These are phyloP conservation scores for Phialophora macrospora DNA, from an alignment of 2,329 filamentous ascomycete species.

Conservation along the genomic window DNA sequence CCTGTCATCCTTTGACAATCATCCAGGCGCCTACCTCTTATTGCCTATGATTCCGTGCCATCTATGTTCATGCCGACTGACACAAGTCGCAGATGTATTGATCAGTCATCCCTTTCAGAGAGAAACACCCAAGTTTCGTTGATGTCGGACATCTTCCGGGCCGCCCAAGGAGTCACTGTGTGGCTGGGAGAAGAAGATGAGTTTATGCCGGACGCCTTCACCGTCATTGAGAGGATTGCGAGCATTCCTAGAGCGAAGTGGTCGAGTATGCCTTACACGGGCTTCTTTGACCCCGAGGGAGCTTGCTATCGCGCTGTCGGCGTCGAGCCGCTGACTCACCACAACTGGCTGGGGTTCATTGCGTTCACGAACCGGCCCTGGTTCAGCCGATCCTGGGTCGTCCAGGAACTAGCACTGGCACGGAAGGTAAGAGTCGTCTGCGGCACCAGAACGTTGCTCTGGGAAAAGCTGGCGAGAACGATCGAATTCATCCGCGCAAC, in stretches of 20 bases:
- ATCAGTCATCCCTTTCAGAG: conserved; percentile 33
- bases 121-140: conserved; percentile 28
- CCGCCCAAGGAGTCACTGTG: conserved; percentile 16
- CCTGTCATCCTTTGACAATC: neutral
- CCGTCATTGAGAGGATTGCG: conserved; percentile 5
- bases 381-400: conserved; percentile 24
- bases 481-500: conserved; percentile 21
- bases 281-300: conserved; percentile 4
- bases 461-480: conserved; percentile 16
- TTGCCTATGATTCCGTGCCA: neutral
- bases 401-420: conserved; percentile 29
- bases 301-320: conserved; percentile 5
- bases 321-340: conserved; percentile 13
- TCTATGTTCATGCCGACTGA: neutral
- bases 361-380: conserved; percentile 24
- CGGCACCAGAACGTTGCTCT: conserved; percentile 8
- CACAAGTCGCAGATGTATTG: conserved; percentile 25
- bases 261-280: neutral
- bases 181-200: conserved; percentile 26
- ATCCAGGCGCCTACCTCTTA: neutral
- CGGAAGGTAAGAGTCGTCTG: conserved; percentile 15
- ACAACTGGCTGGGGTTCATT: conserved; percentile 21
- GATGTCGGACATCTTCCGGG: conserved; percentile 33
- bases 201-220: conserved; percentile 11
- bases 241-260: neutral